Evolutionary conservation across 140 eudicot genomes (phyloP).

Genomic region (Oenanthe javanica): DNA sequence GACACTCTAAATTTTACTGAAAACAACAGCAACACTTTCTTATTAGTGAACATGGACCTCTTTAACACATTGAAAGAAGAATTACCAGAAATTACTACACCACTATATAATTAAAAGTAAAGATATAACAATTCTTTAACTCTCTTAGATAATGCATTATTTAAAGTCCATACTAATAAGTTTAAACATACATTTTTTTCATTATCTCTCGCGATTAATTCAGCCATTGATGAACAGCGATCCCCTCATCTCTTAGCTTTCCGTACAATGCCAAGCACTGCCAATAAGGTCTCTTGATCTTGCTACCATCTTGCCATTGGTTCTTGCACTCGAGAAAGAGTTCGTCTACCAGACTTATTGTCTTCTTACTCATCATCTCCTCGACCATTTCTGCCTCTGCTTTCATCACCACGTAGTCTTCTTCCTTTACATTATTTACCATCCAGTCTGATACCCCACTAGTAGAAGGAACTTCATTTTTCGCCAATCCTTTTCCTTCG

Average conservation of each 20-base stretch:
- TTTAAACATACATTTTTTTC: neutral
- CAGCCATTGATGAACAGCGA: slow-evolving; percentile 61
- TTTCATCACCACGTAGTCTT: slow-evolving; percentile 59
- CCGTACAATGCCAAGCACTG: slow-evolving; percentile 50
- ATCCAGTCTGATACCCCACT: slow-evolving; percentile 27
- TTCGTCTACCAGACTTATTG: slow-evolving; percentile 41
- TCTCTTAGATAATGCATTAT: neutral
- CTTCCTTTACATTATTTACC: slow-evolving; percentile 30
- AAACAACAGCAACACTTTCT: neutral
- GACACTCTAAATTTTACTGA: neutral
- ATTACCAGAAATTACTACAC: neutral
- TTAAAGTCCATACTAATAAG: neutral
- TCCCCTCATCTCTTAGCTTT: slow-evolving; percentile 41
- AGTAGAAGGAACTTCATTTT: neutral
- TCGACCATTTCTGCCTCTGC: slow-evolving; percentile 41
- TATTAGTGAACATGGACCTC: slow-evolving; percentile 1
- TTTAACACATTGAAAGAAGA: neutral
- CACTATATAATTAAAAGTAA: neutral
- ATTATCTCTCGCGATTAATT: slow-evolving; percentile 10
- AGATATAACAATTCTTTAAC: too few relatives aligned
- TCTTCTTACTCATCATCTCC: slow-evolving; percentile 40
- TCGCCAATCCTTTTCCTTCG: neutral
- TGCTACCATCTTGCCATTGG: slow-evolving; percentile 19
- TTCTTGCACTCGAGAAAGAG: slow-evolving; percentile 48
- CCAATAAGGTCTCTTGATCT: slow-evolving; percentile 47